phyloP scores from a whole-genome alignment of 225 moss, liverwort and hornwort species.

The Pseudoscleropodium purum region DNA sequence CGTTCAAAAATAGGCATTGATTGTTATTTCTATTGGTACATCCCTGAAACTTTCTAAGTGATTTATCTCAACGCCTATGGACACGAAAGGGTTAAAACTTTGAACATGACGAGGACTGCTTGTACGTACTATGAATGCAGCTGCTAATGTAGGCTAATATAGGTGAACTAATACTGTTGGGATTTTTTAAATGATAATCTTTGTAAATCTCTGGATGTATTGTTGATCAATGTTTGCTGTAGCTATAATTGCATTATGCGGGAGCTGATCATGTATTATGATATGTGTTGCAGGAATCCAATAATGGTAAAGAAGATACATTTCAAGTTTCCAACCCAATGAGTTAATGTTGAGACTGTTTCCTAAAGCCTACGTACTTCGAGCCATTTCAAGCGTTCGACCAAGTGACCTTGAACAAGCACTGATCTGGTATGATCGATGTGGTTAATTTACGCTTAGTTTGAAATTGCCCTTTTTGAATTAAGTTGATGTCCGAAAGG shows the following conservation, averaged over 20 bases:
- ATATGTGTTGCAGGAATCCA: constrained; percentile 43
- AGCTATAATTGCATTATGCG: background rate
- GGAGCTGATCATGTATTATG: background rate
- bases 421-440: no score
- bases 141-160: background rate
- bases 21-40: no score
- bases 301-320: constrained; percentile 21
- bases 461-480: no score
- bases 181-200: background rate
- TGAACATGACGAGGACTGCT: background rate
- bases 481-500: no score
- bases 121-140: background rate
- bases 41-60: no score
- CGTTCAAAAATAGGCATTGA: no score
- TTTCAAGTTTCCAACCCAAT: constrained; percentile 79
- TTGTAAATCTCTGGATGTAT: background rate
- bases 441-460: no score
- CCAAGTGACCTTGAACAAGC: no score
- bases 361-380: constrained; percentile 9
- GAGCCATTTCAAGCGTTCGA: no score
- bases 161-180: background rate
- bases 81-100: background rate
- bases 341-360: constrained; percentile 61
- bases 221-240: background rate
- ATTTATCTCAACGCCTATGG: no score